A percentile compares a stretch with the other conserved stretches of the same genome.
Evolutionary conservation across 345 rosid species (phyloP).

Genomic region (Aquilaria malaccensis): DNA sequence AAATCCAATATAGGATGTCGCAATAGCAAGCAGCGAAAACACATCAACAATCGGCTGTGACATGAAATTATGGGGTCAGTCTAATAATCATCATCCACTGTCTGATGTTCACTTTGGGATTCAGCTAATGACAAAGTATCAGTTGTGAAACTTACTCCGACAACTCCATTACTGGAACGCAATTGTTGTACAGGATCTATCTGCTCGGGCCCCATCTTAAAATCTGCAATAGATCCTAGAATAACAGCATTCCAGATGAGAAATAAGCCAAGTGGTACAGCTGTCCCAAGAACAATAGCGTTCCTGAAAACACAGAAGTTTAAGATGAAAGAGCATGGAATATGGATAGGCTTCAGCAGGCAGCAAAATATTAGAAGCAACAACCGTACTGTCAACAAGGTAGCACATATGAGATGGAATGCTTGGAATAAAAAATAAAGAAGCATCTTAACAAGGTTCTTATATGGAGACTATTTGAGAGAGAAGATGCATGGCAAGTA

Average conservation of each 20-base stretch:
- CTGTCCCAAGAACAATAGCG: slow-evolving; percentile 79
- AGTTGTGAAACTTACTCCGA: slow-evolving; percentile 53
- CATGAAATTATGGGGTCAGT: slow-evolving; percentile 11
- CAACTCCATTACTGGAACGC: slow-evolving; percentile 49
- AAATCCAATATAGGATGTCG: slow-evolving; percentile 87
- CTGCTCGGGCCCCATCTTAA: slow-evolving; percentile 31
- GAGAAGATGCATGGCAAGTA: not conserved
- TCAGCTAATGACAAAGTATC: not conserved
- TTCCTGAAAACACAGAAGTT: slow-evolving; percentile 42
- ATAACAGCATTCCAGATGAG: slow-evolving; percentile 89
- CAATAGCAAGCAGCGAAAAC: slow-evolving; percentile 83
- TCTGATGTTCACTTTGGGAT: slow-evolving; percentile 4
- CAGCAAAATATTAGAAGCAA: not conserved
- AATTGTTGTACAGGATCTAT: slow-evolving; percentile 76
- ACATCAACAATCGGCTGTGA: slow-evolving; percentile 75
- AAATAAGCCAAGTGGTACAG: slow-evolving; percentile 79
- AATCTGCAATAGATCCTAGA: slow-evolving; percentile 56
- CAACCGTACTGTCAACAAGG: not conserved
- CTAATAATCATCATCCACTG: not conserved
- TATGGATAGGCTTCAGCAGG: not conserved
- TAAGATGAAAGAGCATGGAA: not conserved
- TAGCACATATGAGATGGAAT: no score
- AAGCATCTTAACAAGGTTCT: no score
- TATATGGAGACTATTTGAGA: not conserved
- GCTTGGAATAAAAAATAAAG: no score